Evolutionary conservation across 2,329 filamentous ascomycete species (phyloP).

Genomic region (Colletotrichum liriopes): DNA sequence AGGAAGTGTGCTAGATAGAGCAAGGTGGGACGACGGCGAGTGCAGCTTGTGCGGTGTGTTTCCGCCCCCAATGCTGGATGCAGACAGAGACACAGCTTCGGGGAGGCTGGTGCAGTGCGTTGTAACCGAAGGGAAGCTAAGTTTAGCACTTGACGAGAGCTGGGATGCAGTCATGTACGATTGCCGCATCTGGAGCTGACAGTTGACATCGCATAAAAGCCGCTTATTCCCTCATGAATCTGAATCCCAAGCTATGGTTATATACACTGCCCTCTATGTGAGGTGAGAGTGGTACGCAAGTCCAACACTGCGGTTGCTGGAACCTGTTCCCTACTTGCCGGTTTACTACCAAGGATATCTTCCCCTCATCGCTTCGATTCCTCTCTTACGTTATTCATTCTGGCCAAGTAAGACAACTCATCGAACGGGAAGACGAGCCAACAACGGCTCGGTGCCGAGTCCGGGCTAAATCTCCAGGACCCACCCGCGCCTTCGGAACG

Average conservation of each 20-base stretch:
- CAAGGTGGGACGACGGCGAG: not conserved
- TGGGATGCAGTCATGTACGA: not conserved
- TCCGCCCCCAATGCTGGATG: not conserved
- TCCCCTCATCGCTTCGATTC: not conserved
- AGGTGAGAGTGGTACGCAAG: too few species aligned
- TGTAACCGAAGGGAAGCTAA: not conserved
- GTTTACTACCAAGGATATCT: not conserved
- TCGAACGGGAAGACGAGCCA: not conserved
- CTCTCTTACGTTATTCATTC: not conserved
- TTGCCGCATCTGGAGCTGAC: not conserved
- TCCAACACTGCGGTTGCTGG: not conserved
- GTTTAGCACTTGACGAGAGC: not conserved
- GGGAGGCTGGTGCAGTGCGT: not conserved
- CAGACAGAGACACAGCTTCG: not conserved
- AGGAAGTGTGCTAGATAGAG: not conserved
- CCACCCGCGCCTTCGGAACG: slow-evolving; percentile 20
- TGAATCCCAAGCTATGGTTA: not conserved
- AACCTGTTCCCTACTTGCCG: not conserved
- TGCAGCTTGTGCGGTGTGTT: not conserved
- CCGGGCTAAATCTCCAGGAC: not conserved
- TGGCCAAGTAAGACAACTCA: not conserved
- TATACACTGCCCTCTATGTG: not conserved
- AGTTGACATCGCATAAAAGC: not conserved
- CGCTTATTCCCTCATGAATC: not conserved
- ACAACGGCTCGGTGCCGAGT: not conserved